Base-by-base conservation (phyloP, 305 asterid species). In the Striga hermonthica region DNA sequence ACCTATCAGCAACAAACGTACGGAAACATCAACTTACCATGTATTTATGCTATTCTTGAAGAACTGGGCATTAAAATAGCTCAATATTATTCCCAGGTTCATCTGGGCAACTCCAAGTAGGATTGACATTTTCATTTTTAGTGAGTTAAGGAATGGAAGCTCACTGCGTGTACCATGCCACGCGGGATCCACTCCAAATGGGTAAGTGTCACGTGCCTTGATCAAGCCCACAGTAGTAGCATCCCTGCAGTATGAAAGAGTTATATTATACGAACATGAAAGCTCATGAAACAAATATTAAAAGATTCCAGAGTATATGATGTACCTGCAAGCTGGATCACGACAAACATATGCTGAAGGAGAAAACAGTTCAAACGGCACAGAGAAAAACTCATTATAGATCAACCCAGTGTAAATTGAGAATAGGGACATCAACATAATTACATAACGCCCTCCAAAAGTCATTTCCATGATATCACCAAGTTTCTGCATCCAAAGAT, bases 91-190 rank as follows among this genome's bases (percentile, higher is more conserved):
- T 72, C 98, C 98, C 36, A 91, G 84, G 84, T 91, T 88, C 98
- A 90, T 90, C 79, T 90, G 97, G 74, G 94, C 81, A 74, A 90
- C 97, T 72, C 98, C 98, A 68, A 91, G 70, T 52, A 91, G 91
- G 69, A 91, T 88, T 9, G 98, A 91, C 98, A 91, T 83, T 79
- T 91, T 91, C 98, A 91, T 91, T 81, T 88, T 91, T 70, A 87
- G 71, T 45, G 98, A 91, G 76, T 91, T 91, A 35, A 91, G 93
- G 72, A 86, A 86, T 35, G 98, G 91, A 73, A 91, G 73, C 75
- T 91, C 98, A 72, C 91, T 91, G 68, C 96, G 95, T 60, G 87
- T 7, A 64, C 98, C 98, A 75, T 91, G 89, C 98, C 98, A 91
- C 60, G 83, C 91, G 68, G 98, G 98, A 81, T 91, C 98, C 61